Evolutionary conservation across 164 flowering plant species (phyloP).

Genomic region (Annona squamosa): DNA sequence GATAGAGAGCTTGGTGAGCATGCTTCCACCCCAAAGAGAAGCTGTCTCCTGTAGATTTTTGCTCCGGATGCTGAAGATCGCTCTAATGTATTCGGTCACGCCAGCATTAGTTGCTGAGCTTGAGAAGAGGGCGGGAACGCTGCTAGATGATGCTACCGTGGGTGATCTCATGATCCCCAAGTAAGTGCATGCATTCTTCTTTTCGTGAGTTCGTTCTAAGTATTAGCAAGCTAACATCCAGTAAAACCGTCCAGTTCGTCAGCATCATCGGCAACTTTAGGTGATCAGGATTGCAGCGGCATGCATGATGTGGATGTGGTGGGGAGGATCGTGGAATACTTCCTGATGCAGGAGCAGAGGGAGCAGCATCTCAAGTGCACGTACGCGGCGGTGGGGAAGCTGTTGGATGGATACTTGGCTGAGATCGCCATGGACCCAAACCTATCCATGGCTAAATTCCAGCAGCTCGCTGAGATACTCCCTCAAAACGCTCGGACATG

Average conservation of each 20-base stretch:
- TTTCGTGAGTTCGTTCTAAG: not conserved
- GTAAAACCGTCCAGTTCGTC: not conserved
- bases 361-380: constrained; percentile 30
- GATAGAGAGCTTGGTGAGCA: constrained; percentile 67
- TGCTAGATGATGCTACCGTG: constrained; percentile 60
- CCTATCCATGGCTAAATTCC: constrained; percentile 61
- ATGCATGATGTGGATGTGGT: constrained; percentile 59
- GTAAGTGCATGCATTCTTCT: constrained; percentile 13
- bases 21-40: constrained; percentile 56
- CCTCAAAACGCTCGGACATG: constrained; percentile 54
- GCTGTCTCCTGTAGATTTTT: constrained; percentile 70
- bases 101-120: constrained; percentile 70
- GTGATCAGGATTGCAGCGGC: constrained; percentile 26
- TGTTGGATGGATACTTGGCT: constrained; percentile 67
- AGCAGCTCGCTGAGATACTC: constrained; percentile 55
- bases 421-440: constrained; percentile 71
- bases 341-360: constrained; percentile 60
- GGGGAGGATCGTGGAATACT: constrained; percentile 67
- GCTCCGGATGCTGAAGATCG: constrained; percentile 61
- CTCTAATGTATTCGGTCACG: constrained; percentile 45
- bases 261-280: not conserved
- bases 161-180: constrained; percentile 64
- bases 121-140: constrained; percentile 71
- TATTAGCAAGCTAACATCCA: not conserved
- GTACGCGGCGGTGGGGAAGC: constrained; percentile 41